Conservation (phyloP, 441 rosid species). For the Erysimum pusillum region DNA sequence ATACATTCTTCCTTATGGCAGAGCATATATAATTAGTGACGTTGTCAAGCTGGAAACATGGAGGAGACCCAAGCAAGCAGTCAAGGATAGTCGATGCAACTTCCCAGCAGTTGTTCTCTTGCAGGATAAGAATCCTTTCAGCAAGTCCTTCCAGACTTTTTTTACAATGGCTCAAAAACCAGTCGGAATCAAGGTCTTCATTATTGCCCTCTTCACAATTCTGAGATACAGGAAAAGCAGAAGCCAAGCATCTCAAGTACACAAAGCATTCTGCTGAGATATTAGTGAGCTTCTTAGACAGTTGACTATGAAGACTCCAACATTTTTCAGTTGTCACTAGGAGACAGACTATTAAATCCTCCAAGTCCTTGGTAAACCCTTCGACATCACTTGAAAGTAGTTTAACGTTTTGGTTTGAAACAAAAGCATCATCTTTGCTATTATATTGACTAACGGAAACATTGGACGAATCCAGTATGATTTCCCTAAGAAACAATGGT, state of each 20-base stretch:
- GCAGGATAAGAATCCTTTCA: conserved; percentile 56
- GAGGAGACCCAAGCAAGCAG: conserved; percentile 71
- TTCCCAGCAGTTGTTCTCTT: conserved; percentile 76
- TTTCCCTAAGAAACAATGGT: conserved; percentile 65
- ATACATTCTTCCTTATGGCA: conserved; percentile 58
- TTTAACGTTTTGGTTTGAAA: conserved; percentile 42
- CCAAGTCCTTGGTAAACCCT: conserved; percentile 65
- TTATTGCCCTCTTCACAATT: conserved; percentile 48
- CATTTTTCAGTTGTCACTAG: conserved; percentile 66
- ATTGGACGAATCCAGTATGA: conserved; percentile 41
- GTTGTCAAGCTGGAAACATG: conserved; percentile 56
- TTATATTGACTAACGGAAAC: conserved; percentile 50
- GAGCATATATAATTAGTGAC: conserved; percentile 59
- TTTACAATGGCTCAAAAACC: conserved; percentile 57
- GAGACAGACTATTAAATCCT: conserved; percentile 60
- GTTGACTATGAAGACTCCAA: conserved; percentile 74
- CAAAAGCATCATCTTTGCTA: conserved; percentile 41
- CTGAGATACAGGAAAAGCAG: conserved; percentile 51
- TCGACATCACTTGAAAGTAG: conserved; percentile 62
- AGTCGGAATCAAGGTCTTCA: conserved; percentile 53
- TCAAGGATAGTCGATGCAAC: conserved; percentile 74
- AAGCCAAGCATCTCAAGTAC: conserved; percentile 67
- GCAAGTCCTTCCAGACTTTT: conserved; percentile 67
- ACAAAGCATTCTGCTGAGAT: conserved; percentile 68
- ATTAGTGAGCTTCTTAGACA: conserved; percentile 65